Conservation (phyloP, 257 asterid genomes). For the Ligustrum vulgare region DNA sequence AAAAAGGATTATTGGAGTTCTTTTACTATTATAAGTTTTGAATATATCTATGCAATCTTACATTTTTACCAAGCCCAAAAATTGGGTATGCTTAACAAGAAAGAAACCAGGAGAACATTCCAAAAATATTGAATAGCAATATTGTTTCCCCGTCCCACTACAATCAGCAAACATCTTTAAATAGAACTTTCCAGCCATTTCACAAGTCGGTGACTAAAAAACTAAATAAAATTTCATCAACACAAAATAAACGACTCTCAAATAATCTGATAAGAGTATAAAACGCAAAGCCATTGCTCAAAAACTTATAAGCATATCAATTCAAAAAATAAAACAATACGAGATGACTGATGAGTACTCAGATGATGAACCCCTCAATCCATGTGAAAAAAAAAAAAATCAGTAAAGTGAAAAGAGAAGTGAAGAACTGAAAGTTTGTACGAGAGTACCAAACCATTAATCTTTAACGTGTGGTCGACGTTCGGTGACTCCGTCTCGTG, state of each 20-base stretch:
- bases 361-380: no score
- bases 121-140: background rate
- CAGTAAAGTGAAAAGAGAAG: no score
- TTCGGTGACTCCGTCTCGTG: no score
- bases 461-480: no score
- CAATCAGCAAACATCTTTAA: background rate
- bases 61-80: background rate
- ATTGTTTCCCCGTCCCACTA: background rate
- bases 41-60: background rate
- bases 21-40: background rate
- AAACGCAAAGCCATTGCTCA: background rate
- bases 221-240: background rate
- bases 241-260: background rate
- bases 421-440: no score
- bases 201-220: background rate
- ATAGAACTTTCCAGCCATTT: background rate
- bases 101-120: background rate
- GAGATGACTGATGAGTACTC: no score
- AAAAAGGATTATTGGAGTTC: background rate
- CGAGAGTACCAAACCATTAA: no score
- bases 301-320: background rate
- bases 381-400: no score
- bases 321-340: background rate
- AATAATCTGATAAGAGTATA: background rate
- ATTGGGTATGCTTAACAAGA: background rate